phyloP scores from a whole-genome alignment of 495 filamentous ascomycete genomes.

The Aspergillus kassunensis region DNA sequence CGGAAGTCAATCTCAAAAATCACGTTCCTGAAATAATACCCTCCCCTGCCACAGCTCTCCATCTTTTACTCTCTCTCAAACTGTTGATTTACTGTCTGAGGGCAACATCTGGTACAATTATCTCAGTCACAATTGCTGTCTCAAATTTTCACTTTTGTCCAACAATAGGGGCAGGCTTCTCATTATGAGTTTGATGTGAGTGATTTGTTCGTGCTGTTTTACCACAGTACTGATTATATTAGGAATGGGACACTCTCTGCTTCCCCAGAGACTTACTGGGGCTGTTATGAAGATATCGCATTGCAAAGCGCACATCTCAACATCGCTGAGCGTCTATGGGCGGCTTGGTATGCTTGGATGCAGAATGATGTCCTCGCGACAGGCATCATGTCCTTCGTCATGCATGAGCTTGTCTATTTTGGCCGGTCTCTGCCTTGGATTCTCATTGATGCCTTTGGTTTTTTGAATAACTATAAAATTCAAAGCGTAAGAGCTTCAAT shows the following conservation, averaged over 20 bases:
- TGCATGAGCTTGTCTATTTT: slow-evolving; percentile 95
- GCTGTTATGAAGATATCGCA: slow-evolving; percentile 80
- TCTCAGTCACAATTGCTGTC: no score
- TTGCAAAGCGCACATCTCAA: slow-evolving; percentile 87
- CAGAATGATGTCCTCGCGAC: slow-evolving; percentile 94
- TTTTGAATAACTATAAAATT: slow-evolving; percentile 90
- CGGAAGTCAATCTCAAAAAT: slow-evolving; percentile 18
- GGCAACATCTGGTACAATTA: neutral
- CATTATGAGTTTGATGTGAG: slow-evolving; percentile 5
- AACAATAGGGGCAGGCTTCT: neutral
- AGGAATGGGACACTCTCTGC: slow-evolving; percentile 57
- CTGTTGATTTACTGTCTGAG: neutral
- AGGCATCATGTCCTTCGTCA: slow-evolving; percentile 91
- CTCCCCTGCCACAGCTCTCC: neutral
- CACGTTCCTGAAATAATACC: slow-evolving; percentile 27
- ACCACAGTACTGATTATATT: neutral
- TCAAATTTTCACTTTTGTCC: neutral
- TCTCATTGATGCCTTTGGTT: slow-evolving; percentile 81
- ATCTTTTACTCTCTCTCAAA: neutral
- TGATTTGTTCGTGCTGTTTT: neutral
- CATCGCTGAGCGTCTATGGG: slow-evolving; percentile 79
- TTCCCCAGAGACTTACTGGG: slow-evolving; percentile 63
- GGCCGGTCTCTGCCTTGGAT: slow-evolving; percentile 91
- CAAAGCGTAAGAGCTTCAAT: slow-evolving; percentile 61
- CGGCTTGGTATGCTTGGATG: slow-evolving; percentile 98